phyloP scores from a whole-genome alignment of 345 rosid genomes.

The rapeseed (Brassica napus) region Da-Ae NC_063444.1:4360501-4361000 shows the following conservation, averaged over 20 bases:
- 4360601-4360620: constrained; percentile 59
- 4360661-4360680: constrained; percentile 50
- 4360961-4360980: constrained; percentile 59
- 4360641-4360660: constrained; percentile 56
- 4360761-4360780: constrained; percentile 57
- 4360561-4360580: constrained; percentile 63
- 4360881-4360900: constrained; percentile 82
- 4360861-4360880: constrained; percentile 82
- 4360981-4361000: constrained; percentile 50
- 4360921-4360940: constrained; percentile 69
- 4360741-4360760: constrained; percentile 67
- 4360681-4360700: constrained; percentile 64
- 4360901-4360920: constrained; percentile 65
- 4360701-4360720: constrained; percentile 94
- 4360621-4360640: constrained; percentile 77
- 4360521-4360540: constrained; percentile 73
- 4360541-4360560: constrained; percentile 49
- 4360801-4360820: constrained; percentile 72
- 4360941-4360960: constrained; percentile 84
- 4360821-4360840: constrained; percentile 99
- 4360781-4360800: constrained; percentile 61
- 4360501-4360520: constrained; percentile 59
- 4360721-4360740: constrained; percentile 76
- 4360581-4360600: constrained; percentile 85
- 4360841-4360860: constrained; percentile 94